Evolutionary conservation across 371 early-diverging fungal genomes (phyloP), one percentile per base, ranked within the genome.

Genomic region (Lichtheimia hyalospora): DNA sequence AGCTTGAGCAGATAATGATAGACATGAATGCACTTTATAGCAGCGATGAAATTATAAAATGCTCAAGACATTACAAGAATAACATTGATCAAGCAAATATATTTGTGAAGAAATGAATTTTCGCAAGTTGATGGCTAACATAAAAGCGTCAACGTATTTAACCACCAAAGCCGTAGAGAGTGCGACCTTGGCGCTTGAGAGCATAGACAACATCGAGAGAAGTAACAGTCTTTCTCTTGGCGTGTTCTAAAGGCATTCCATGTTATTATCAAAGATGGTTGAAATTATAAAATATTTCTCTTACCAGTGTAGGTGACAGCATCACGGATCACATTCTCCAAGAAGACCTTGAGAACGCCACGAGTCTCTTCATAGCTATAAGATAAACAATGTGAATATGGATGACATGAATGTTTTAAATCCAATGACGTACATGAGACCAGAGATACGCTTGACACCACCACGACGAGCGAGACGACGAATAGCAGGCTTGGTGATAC

Each of bases 401-500:
- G 40, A 54, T n/a, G 16, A 5, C 5, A 39, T 34, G 20, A n/a
- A n/a, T 12, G 0, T n/a, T 5, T 28, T 27, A 13, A 2, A 15
- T 14, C 20, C 6, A 34, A 34, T 34, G 10, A 25, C 40, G 21
- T 57, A 57, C 51, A 98, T 97, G 62, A 97, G 94, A 60, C 96
- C 97, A 57, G 96, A 96, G 84, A 99, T 97, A 91, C 99, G 95
- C 90, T 98, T 98, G 79, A 99, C 99, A 91, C 99, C 99, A 75
- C 99, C 99, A 93, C 99, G 96, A 78, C 99, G 95, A 54, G 99
- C 99, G 62, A 99, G 96, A 91, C 99, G 96, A 83, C 99, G 98
- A 75, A 99, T 98, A 71, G 99, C 99, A 62, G 99, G 99, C 91
- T 99, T 99, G 74, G 97, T 97, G 74, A 99, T 99, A 73, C 98